phyloP scores from a whole-genome alignment of 2,329 filamentous ascomycete species.

The Emmonsia crescens region DNA sequence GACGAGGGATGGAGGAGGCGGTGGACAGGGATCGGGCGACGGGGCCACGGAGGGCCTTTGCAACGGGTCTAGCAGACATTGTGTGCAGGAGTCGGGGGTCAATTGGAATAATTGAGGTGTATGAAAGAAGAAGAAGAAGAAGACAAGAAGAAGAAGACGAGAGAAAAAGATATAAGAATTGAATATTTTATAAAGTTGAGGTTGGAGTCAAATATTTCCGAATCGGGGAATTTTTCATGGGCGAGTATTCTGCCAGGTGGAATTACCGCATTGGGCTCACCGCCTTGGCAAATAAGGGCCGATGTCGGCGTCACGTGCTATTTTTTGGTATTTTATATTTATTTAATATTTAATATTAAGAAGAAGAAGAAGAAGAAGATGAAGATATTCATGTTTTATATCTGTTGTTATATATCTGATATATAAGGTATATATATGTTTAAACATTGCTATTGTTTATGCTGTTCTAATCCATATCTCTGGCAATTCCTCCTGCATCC shows the following conservation, averaged over 20 bases:
- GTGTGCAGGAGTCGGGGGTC: background rate
- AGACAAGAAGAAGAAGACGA: background rate
- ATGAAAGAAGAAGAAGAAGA: background rate
- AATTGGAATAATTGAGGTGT: background rate
- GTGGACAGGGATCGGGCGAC: constrained; percentile 42
- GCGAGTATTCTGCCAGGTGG: background rate
- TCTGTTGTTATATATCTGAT: too few species aligned
- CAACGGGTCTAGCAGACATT: constrained; percentile 40
- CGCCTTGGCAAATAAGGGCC: background rate
- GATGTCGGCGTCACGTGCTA: background rate
- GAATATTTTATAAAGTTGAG: background rate
- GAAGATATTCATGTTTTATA: too few species aligned
- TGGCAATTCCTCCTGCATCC: too few species aligned
- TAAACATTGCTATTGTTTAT: too few species aligned
- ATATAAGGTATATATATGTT: too few species aligned
- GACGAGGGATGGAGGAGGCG: constrained; percentile 41
- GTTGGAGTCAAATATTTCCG: background rate
- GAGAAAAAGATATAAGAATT: too few species aligned
- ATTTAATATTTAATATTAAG: too few species aligned
- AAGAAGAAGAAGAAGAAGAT: too few species aligned
- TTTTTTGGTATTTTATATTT: too few species aligned
- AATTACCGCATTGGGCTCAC: background rate
- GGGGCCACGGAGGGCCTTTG: constrained; percentile 48
- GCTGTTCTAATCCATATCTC: too few species aligned
- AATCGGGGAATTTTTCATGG: background rate